These are phyloP conservation scores for Leccinum subgranulosum DNA, from an alignment of 768 basidiomycete genomes.

Conservation along the genomic window DNA sequence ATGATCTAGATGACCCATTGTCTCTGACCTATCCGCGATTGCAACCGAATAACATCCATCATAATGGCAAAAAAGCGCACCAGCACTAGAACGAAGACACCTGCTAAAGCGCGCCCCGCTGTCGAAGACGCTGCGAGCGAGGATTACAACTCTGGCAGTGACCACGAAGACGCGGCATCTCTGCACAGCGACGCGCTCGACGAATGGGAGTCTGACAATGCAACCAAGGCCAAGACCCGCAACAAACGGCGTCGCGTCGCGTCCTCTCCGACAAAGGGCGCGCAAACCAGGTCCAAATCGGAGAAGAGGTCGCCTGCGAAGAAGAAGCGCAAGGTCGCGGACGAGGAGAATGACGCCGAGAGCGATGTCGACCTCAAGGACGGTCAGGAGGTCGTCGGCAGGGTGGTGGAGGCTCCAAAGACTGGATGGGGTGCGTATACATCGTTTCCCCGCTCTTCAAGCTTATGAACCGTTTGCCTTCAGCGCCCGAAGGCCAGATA, in stretches of 20 bases:
- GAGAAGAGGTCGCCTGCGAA: constrained; percentile 12
- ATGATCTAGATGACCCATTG: too few species aligned
- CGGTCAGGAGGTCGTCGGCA: constrained; percentile 70
- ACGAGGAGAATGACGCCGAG: constrained; percentile 29
- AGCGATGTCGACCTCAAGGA: constrained; percentile 50
- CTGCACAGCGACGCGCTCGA: constrained; percentile 47
- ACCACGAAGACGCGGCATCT: constrained; percentile 18
- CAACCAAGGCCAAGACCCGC: background rate
- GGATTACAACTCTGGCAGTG: constrained; percentile 7
- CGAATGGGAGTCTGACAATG: constrained; percentile 31
- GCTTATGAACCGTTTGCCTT: background rate
- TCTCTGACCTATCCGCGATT: background rate
- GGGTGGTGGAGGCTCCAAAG: constrained; percentile 76
- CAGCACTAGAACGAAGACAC: constrained; percentile 4
- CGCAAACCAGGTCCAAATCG: constrained; percentile 18
- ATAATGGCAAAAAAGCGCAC: constrained; percentile 21
- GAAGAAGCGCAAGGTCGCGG: constrained; percentile 25
- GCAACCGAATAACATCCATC: background rate
- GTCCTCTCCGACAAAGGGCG: constrained; percentile 26
- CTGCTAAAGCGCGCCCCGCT: background rate
- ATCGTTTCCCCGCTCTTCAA: background rate
- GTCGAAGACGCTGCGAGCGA: constrained; percentile 9
- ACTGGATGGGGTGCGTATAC: constrained; percentile 62
- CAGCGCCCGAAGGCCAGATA: constrained; percentile 82
- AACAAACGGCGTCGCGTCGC: constrained; percentile 23